Conservation (phyloP, 805 yeast species). For the Pichia sporocuriosa region DNA sequence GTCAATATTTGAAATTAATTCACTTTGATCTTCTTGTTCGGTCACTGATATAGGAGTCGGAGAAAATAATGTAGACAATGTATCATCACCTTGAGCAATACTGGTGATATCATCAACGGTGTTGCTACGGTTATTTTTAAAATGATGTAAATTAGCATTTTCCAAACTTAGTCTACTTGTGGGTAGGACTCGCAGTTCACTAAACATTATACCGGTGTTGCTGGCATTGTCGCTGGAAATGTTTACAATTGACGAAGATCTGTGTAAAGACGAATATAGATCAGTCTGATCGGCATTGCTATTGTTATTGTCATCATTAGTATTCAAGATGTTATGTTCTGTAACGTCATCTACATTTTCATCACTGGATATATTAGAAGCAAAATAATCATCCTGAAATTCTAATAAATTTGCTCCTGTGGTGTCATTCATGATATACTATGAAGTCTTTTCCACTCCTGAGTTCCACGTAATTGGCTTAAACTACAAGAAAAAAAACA, state of each 20-base stretch:
- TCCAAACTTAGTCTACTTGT: constrained; percentile 8
- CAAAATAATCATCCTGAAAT: constrained; percentile 11
- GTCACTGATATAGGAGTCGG: background rate
- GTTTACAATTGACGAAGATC: constrained; percentile 4
- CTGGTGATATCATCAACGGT: background rate
- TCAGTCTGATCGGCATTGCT: too few species aligned
- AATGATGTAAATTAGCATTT: constrained; percentile 6
- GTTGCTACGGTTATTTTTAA: background rate
- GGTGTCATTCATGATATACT: background rate
- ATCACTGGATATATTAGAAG: constrained; percentile 3
- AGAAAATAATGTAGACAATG: constrained; percentile 4
- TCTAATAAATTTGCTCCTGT: constrained; percentile 5
- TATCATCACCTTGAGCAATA: constrained; percentile 4
- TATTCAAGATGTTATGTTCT: background rate
- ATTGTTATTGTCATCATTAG: background rate
- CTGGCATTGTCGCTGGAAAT: background rate
- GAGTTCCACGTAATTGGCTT: too few species aligned
- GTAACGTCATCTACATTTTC: background rate
- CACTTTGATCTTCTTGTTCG: background rate
- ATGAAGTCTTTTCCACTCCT: too few species aligned
- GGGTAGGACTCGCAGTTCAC: constrained; percentile 8
- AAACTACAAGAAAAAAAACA: too few species aligned
- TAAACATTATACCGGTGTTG: constrained; percentile 11
- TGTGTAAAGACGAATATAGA: background rate
- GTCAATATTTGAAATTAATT: background rate